Conservation (phyloP, 148 eudicot species). For the Fagopyrum tataricum region DNA sequence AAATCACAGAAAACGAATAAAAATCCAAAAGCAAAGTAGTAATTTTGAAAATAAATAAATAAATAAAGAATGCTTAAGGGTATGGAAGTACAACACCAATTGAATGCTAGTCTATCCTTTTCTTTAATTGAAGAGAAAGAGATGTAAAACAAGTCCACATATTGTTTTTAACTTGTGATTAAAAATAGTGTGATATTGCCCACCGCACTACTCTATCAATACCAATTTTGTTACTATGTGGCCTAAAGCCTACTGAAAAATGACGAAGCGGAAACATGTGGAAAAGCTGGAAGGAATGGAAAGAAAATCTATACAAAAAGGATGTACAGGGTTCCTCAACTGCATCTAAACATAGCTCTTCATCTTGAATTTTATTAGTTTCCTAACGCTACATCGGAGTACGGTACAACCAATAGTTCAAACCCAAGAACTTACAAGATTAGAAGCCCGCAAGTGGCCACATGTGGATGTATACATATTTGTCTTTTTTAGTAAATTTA, state of each 20-base stretch:
- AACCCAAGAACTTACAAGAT: background rate
- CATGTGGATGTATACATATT: background rate
- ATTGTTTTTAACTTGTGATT: background rate
- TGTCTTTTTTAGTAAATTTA: background rate
- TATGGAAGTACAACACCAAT: background rate
- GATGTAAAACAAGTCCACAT: background rate
- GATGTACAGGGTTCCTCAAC: background rate
- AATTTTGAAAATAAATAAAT: background rate
- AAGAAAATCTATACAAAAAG: background rate
- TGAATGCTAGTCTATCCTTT: background rate
- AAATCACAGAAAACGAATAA: background rate
- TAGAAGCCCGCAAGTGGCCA: background rate
- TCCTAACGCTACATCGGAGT: background rate
- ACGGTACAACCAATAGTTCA: background rate
- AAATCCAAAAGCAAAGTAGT: background rate
- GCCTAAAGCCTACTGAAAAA: constrained; percentile 1
- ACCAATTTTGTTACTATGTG: background rate
- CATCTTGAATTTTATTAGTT: background rate
- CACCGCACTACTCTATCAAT: background rate
- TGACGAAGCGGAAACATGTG: background rate
- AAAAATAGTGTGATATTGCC: background rate
- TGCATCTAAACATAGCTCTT: background rate
- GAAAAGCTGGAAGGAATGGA: background rate
- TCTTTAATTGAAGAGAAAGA: background rate
- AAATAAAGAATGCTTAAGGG: background rate